These are phyloP conservation scores for Trypethelium eluteriae DNA, from an alignment of 495 filamentous ascomycete species.

Conservation along the genomic window DNA sequence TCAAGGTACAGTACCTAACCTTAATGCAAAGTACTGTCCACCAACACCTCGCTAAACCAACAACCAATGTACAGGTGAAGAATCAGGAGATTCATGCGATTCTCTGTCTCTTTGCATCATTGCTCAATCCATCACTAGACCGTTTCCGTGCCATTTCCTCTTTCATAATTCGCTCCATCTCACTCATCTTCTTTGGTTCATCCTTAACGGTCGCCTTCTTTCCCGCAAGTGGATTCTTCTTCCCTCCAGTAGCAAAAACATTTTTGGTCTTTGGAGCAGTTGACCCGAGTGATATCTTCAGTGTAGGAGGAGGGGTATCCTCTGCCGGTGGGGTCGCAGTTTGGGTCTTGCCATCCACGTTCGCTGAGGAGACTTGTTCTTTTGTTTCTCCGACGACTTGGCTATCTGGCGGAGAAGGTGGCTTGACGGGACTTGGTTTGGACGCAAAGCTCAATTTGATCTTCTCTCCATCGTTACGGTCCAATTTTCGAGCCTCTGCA, in stretches of 20 bases:
- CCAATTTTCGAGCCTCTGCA: constrained; percentile 34
- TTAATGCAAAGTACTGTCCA: not conserved
- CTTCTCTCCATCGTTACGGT: constrained; percentile 72
- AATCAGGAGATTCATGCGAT: constrained; percentile 13
- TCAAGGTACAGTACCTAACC: too few species aligned
- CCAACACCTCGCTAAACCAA: constrained; percentile 15
- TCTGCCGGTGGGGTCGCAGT: constrained; percentile 12
- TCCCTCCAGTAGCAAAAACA: constrained; percentile 27
- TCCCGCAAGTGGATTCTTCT: constrained; percentile 27
- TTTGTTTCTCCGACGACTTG: not conserved
- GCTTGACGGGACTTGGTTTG: constrained; percentile 35
- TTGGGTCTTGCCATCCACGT: constrained; percentile 1
- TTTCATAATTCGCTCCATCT: constrained; percentile 32
- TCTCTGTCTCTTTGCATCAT: constrained; percentile 22
- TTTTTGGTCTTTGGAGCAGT: constrained; percentile 23
- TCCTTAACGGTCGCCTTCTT: constrained; percentile 20
- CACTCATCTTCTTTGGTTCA: constrained; percentile 33
- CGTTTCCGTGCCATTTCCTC: constrained; percentile 33
- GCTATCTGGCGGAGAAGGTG: constrained; percentile 18
- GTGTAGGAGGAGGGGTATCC: constrained; percentile 15
- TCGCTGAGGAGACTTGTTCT: not conserved
- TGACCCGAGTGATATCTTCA: constrained; percentile 22
- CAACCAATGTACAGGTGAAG: not conserved
- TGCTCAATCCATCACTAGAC: constrained; percentile 13
- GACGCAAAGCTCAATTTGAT: constrained; percentile 67